Conservation (phyloP, 2,329 filamentous ascomycete species). For the Epichloe scottii region DNA sequence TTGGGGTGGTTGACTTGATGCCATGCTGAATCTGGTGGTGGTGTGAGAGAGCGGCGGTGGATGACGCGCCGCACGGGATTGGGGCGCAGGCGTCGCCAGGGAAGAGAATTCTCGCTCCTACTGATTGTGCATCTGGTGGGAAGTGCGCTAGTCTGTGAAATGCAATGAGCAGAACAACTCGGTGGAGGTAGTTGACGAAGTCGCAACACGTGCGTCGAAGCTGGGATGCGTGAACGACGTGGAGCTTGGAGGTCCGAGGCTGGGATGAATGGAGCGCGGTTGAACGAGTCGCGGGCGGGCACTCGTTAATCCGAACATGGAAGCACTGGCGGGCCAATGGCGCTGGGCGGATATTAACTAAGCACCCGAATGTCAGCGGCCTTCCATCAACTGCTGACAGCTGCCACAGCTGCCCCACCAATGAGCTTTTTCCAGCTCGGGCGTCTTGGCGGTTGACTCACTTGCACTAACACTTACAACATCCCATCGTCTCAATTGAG, state of each 20-base stretch:
- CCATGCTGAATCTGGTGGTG: constrained; percentile 14
- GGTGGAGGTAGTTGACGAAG: not conserved
- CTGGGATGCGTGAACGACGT: not conserved
- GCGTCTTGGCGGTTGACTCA: constrained; percentile 6
- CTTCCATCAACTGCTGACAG: not conserved
- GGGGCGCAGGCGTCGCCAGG: not conserved
- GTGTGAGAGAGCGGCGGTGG: not conserved
- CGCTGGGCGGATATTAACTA: no score
- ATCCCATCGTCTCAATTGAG: not conserved
- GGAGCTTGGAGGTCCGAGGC: not conserved
- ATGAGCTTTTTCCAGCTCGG: not conserved
- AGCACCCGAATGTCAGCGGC: not conserved
- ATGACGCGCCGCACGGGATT: not conserved
- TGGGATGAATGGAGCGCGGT: no score
- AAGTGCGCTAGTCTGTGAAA: not conserved
- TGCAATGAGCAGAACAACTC: not conserved
- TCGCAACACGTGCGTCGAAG: not conserved
- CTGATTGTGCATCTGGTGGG: not conserved
- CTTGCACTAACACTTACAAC: not conserved
- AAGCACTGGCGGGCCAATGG: not conserved
- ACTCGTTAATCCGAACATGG: not conserved
- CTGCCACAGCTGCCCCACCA: not conserved
- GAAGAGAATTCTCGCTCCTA: not conserved
- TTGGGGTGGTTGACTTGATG: constrained; percentile 33
- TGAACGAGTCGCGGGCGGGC: no score